A percentile compares a stretch with the other conserved stretches of the same genome.
phyloP scores from a whole-genome alignment of 768 basidiomycete genomes.

The Pleurotus ostreatus region DNA sequence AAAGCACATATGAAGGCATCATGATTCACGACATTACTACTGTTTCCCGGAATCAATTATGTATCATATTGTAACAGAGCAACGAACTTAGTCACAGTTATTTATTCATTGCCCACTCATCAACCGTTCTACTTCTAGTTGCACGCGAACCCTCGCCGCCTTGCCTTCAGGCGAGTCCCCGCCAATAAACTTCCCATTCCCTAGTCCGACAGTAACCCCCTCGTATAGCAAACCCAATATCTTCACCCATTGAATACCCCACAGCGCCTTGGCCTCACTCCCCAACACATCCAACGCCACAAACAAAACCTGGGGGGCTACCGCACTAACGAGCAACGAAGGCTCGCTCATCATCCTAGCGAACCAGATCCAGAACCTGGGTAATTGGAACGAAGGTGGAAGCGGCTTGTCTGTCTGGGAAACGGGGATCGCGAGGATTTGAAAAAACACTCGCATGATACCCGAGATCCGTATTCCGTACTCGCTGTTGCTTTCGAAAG shows the following conservation, averaged over 20 bases:
- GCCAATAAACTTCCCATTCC: constrained; percentile 46
- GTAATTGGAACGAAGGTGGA: constrained; percentile 52
- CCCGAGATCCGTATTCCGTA: constrained; percentile 69
- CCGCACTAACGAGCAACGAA: constrained; percentile 47
- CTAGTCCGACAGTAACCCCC: constrained; percentile 54
- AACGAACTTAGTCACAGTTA: background rate
- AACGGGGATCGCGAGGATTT: constrained; percentile 51
- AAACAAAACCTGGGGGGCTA: constrained; percentile 66
- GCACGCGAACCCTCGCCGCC: constrained; percentile 59
- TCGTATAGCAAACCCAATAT: constrained; percentile 63
- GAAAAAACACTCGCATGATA: constrained; percentile 84
- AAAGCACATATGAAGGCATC: background rate
- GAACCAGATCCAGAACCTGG: constrained; percentile 72
- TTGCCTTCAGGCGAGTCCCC: constrained; percentile 57
- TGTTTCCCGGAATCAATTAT: background rate
- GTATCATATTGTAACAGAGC: background rate
- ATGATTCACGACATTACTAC: background rate
- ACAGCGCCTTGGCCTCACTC: constrained; percentile 50
- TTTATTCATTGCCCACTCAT: constrained; percentile 23
- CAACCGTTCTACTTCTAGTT: constrained; percentile 65
- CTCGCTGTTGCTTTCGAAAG: constrained; percentile 54
- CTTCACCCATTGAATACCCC: constrained; percentile 81
- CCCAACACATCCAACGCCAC: constrained; percentile 72
- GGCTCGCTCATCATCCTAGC: constrained; percentile 54
- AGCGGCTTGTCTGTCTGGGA: constrained; percentile 30